Evolutionary conservation across 2,329 filamentous ascomycete genomes (phyloP).

Genomic region (Aspergillus clavatus): DNA sequence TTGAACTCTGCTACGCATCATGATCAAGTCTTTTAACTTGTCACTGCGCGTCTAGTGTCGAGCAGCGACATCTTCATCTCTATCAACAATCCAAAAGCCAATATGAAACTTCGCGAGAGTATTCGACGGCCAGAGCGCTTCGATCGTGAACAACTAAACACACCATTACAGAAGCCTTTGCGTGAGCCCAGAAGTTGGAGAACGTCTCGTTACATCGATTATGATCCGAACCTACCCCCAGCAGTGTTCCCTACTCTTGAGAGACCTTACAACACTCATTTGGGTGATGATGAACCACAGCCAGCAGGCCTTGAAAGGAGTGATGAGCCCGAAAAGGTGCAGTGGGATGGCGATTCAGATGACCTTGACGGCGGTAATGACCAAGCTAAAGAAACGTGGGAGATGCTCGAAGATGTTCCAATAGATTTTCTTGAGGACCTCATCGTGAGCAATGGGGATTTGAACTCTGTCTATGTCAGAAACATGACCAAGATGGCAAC

Average conservation of each 20-base stretch:
- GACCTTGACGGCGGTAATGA: background rate
- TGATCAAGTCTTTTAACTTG: background rate
- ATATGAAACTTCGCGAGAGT: slow-evolving; percentile 31
- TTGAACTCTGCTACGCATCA: background rate
- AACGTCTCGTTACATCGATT: slow-evolving; percentile 24
- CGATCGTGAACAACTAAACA: slow-evolving; percentile 23
- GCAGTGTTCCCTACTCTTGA: slow-evolving; percentile 41
- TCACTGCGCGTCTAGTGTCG: background rate
- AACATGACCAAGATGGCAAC: slow-evolving; percentile 24
- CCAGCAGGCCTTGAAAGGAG: background rate
- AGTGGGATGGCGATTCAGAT: background rate
- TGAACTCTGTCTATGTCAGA: slow-evolving; percentile 24
- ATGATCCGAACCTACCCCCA: slow-evolving; percentile 36
- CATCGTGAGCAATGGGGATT: slow-evolving; percentile 25
- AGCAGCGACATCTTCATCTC: background rate
- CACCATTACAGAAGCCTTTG: slow-evolving; percentile 10
- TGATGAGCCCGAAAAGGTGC: background rate
- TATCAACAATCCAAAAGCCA: background rate
- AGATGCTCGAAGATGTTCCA: slow-evolving; percentile 11
- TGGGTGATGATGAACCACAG: background rate
- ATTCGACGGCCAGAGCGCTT: slow-evolving; percentile 29
- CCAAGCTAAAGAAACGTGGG: background rate
- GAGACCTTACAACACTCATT: slow-evolving; percentile 5
- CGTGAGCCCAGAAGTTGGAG: slow-evolving; percentile 10
- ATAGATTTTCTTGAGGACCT: slow-evolving; percentile 17